A percentile compares a stretch with the other conserved stretches of the same genome.
phyloP scores from a whole-genome alignment of 495 filamentous ascomycete species.

The Talaromyces borbonicus region DNA sequence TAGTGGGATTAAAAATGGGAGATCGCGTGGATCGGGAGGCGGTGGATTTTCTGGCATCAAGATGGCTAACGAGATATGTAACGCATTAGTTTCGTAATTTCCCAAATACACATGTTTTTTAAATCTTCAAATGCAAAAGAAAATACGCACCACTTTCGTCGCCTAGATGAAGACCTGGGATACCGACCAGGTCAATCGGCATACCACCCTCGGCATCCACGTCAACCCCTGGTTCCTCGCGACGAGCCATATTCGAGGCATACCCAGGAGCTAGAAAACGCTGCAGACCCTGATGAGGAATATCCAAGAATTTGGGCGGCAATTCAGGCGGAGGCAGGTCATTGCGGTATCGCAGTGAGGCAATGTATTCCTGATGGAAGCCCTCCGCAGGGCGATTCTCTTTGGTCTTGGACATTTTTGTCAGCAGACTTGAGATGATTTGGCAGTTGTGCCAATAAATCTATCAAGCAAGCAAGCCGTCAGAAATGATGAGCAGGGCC shows the following conservation, averaged over 20 bases:
- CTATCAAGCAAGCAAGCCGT: no score
- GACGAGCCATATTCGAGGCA: constrained; percentile 74
- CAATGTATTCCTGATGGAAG: constrained; percentile 93
- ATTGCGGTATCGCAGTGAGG: constrained; percentile 89
- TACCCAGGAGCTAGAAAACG: constrained; percentile 84
- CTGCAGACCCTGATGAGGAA: constrained; percentile 81
- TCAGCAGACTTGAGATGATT: no score
- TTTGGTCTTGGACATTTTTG: constrained; percentile 29
- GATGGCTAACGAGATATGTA: constrained; percentile 48
- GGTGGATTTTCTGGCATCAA: constrained; percentile 61
- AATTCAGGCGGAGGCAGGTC: constrained; percentile 84
- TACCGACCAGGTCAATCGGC: constrained; percentile 89
- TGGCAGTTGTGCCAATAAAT: no score
- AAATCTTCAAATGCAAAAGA: background rate
- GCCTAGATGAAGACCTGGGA: constrained; percentile 88
- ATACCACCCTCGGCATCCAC: constrained; percentile 96
- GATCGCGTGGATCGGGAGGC: constrained; percentile 69
- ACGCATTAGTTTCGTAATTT: no score
- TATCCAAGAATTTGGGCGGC: constrained; percentile 91
- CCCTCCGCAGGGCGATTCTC: constrained; percentile 44
- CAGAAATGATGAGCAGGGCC: no score
- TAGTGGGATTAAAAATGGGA: constrained; percentile 67
- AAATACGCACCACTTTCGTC: constrained; percentile 78
- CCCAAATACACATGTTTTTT: no score
- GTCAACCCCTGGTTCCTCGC: constrained; percentile 92